phyloP scores from a whole-genome alignment of 2,329 filamentous ascomycete genomes.

The Colletotrichum eremochloae region DNA sequence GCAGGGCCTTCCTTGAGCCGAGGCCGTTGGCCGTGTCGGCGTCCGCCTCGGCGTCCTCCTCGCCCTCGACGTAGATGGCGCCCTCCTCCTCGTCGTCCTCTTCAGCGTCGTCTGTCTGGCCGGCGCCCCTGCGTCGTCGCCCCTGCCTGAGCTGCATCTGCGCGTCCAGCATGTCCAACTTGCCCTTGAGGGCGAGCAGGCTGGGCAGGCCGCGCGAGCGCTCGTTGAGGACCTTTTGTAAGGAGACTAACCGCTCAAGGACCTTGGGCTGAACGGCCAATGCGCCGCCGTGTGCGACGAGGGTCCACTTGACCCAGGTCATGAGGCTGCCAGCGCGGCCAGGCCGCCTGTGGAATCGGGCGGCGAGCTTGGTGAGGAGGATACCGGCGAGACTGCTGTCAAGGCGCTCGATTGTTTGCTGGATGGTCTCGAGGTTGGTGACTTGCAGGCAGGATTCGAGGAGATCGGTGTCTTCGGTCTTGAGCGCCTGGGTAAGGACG shows the following conservation, averaged over 20 bases:
- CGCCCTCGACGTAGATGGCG: slow-evolving; percentile 89
- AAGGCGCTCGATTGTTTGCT: slow-evolving; percentile 89
- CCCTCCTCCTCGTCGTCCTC: slow-evolving; percentile 73
- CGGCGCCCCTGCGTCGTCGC: slow-evolving; percentile 65
- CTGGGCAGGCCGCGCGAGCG: slow-evolving; percentile 85
- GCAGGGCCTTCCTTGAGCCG: slow-evolving; percentile 54
- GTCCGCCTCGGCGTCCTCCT: slow-evolving; percentile 64
- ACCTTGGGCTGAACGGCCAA: slow-evolving; percentile 89
- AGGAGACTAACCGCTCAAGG: slow-evolving; percentile 79
- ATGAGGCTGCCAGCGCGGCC: slow-evolving; percentile 92
- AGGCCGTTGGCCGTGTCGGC: slow-evolving; percentile 48
- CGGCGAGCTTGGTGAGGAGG: slow-evolving; percentile 86
- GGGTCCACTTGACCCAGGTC: slow-evolving; percentile 95
- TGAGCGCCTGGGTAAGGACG: slow-evolving; percentile 92
- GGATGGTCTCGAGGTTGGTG: slow-evolving; percentile 81
- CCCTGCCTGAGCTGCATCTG: slow-evolving; percentile 85
- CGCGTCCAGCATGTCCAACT: slow-evolving; percentile 92
- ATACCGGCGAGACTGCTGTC: slow-evolving; percentile 85
- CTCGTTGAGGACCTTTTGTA: slow-evolving; percentile 90
- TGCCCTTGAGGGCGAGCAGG: slow-evolving; percentile 90
- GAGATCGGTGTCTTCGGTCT: slow-evolving; percentile 89
- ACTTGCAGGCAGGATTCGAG: slow-evolving; percentile 93
- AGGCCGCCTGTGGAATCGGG: slow-evolving; percentile 87
- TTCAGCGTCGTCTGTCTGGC: slow-evolving; percentile 62
- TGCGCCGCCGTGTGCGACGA: slow-evolving; percentile 92